These are phyloP conservation scores for Plasmodium malariae DNA, from an alignment of 169 alveolate genomes.

Conservation along the genomic window DNA sequence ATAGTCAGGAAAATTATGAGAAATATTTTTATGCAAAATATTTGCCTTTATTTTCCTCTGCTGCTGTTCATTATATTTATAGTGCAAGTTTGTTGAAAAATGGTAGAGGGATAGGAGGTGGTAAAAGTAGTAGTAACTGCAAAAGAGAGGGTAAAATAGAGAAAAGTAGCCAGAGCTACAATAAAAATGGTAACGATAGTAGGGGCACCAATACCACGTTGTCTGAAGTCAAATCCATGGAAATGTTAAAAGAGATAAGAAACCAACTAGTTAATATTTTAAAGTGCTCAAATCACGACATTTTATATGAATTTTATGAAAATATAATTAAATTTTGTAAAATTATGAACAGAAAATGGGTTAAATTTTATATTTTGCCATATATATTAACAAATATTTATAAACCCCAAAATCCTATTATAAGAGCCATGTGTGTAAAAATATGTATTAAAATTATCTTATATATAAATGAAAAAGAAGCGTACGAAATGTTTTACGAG, in stretches of 20 bases:
- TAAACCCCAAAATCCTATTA: conserved; percentile 15
- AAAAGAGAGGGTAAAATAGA: too few species aligned
- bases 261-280: conserved; percentile 7
- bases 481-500: conserved; percentile 4
- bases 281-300: background rate
- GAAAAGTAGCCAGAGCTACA: background rate
- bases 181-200: background rate
- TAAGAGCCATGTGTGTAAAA: conserved; percentile 23
- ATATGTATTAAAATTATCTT: conserved; percentile 21
- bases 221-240: conserved; percentile 34
- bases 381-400: conserved; percentile 29
- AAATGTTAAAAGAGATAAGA: conserved; percentile 28
- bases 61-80: conserved; percentile 46
- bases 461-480: conserved; percentile 37
- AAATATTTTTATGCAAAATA: conserved; percentile 56
- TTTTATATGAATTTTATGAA: conserved; percentile 37
- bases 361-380: conserved; percentile 39
- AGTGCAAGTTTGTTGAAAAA: conserved; percentile 35
- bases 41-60: conserved; percentile 38
- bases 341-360: conserved; percentile 70
- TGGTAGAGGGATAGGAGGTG: background rate
- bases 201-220: background rate
- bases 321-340: conserved; percentile 25
- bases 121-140: background rate
- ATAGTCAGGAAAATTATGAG: conserved; percentile 14